Base-by-base conservation (phyloP, 1,284 basidiomycete species). In the Trametes versicolor region DNA sequence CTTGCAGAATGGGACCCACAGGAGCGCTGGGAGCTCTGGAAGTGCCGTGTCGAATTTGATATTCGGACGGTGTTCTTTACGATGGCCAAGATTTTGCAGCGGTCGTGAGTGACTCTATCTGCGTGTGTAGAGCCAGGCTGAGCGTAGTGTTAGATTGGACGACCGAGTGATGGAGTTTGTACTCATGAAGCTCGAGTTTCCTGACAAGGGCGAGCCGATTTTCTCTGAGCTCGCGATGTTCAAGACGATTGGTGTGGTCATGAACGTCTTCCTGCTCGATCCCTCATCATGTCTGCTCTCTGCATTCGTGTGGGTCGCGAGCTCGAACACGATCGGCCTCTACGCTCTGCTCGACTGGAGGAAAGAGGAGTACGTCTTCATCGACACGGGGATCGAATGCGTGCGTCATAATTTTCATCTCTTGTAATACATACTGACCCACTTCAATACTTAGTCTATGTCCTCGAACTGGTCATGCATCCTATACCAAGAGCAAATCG, bases 381-480 rank as follows among this genome's bases (percentile, higher is more conserved):
- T 92, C 51, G 88, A 92, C 74, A 91, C 90, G 4, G 87, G 86
- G 13, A 87, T 92, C 32, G 83, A 86, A 77, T 91, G 88, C 72
- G 90, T 91, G 72, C 78, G 88, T 85, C 34, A 41, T n/a, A 27
- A 64, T 15, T 41, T 58, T 51, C 21, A 39, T 60, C 63, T 50
- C 36, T n/a, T 39, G 32, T 15, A 17, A 5, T 23, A 17, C 55
- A 10, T 21, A 58, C 41, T 67, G 60, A 63, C n/a, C n/a, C n/a
- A n/a, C n/a, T n/a, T n/a, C 48, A 8, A 49, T 64, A 50, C 65
- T 55, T 68, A 87, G 87, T 81, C 83, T 17, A 79, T 82, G 70
- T 86, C 87, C 23, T 87, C 88, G 13, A 91, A 91, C 65, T 92
- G 90, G 90, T 91, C 89, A 34, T 92, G 90, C 71, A 90, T 91